Conservation (phyloP, 306 rosid species). For the Prunus campanulata region DNA sequence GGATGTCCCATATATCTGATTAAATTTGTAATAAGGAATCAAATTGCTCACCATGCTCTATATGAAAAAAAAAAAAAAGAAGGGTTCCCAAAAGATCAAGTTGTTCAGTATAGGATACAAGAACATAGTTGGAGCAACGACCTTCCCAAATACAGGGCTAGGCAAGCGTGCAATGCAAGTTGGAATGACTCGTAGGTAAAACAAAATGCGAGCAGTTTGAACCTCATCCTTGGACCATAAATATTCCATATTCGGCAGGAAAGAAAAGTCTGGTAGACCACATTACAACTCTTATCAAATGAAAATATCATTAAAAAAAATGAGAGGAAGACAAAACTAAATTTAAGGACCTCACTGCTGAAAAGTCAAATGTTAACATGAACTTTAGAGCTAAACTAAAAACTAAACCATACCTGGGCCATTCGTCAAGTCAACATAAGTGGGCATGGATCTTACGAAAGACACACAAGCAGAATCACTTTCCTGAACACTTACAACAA, state of each 20-base stretch:
- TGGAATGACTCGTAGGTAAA: conserved; percentile 78
- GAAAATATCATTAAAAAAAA: not conserved
- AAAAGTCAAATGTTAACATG: not conserved
- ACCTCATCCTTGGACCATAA: conserved; percentile 79
- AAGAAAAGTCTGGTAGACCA: conserved; percentile 35
- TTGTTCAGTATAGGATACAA: conserved; percentile 69
- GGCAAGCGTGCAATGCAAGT: conserved; percentile 73
- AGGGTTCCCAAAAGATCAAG: conserved; percentile 16
- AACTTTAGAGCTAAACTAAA: conserved; percentile 1
- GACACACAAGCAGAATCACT: conserved; percentile 61
- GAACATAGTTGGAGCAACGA: conserved; percentile 76
- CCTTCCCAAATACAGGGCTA: conserved; percentile 48
- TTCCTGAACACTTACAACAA: conserved; percentile 70
- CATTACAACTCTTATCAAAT: conserved; percentile 6
- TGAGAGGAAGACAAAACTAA: not conserved
- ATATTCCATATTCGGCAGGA: conserved; percentile 47
- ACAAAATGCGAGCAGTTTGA: conserved; percentile 81
- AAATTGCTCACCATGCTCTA: conserved; percentile 14
- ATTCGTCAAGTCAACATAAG: conserved; percentile 62
- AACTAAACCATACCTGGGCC: conserved; percentile 56
- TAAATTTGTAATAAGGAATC: conserved; percentile 41
- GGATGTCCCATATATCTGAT: conserved; percentile 89
- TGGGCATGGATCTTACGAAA: conserved; percentile 73
- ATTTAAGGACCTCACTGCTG: not conserved
- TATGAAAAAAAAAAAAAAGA: not conserved